phyloP scores from a whole-genome alignment of 1,139 yeast genomes.

The Kodamaea sp. region DNA sequence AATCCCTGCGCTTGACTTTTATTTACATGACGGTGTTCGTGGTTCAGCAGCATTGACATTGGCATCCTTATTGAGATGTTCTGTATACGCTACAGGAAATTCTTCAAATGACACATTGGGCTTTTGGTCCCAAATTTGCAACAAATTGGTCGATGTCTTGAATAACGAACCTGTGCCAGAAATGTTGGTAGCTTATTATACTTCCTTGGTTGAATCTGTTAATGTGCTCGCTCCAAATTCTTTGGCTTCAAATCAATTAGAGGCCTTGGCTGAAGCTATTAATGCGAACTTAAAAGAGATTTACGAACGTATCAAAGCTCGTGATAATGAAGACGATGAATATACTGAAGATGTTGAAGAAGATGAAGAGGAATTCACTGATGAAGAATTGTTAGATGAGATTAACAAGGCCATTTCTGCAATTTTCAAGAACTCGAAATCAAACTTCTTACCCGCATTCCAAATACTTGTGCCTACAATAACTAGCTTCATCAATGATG shows the following conservation, averaged over 20 bases:
- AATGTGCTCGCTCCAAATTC: slow-evolving; percentile 65
- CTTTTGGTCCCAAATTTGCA: slow-evolving; percentile 73
- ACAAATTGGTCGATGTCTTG: slow-evolving; percentile 67
- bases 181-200: slow-evolving; percentile 73
- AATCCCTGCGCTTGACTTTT: slow-evolving; percentile 86
- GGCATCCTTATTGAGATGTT: slow-evolving; percentile 72
- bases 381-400: slow-evolving; percentile 86
- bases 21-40: slow-evolving; percentile 92
- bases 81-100: slow-evolving; percentile 63
- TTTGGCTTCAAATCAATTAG: slow-evolving; percentile 59
- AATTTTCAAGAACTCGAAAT: slow-evolving; percentile 64
- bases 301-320: slow-evolving; percentile 67
- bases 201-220: slow-evolving; percentile 68
- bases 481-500: slow-evolving; percentile 59
- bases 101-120: slow-evolving; percentile 58
- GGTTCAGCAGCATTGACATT: slow-evolving; percentile 84
- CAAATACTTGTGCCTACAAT: slow-evolving; percentile 58
- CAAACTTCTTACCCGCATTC: slow-evolving; percentile 65
- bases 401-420: slow-evolving; percentile 77
- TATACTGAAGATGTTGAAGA: slow-evolving; percentile 75
- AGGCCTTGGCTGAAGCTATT: slow-evolving; percentile 59
- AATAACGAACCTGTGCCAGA: slow-evolving; percentile 84
- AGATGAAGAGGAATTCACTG: slow-evolving; percentile 83
- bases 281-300: slow-evolving; percentile 66
- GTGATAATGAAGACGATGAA: slow-evolving; percentile 73